Evolutionary conservation across 352 stramenopile species (phyloP).

Genomic region (Phytopythium montanum): DNA sequence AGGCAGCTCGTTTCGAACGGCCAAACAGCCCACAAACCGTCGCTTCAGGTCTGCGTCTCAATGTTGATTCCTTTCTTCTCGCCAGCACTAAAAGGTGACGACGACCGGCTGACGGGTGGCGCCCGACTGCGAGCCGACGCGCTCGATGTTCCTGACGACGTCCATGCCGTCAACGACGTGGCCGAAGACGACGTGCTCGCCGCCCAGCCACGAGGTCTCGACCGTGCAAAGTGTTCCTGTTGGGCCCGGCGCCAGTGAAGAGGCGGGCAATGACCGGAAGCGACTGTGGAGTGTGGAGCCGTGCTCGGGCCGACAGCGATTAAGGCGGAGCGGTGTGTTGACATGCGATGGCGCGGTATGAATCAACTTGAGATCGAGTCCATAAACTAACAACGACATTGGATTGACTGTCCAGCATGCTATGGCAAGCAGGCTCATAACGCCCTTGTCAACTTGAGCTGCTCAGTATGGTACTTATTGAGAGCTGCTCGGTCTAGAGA

Average conservation of each 20-base stretch:
- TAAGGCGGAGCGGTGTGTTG: constrained; percentile 43
- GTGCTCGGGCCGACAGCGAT: neutral
- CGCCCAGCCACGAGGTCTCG: constrained; percentile 88
- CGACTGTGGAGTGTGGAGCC: neutral
- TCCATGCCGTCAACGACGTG: constrained; percentile 96
- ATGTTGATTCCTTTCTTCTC: too few relatives aligned
- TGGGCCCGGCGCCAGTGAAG: constrained; percentile 73
- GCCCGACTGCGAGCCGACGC: constrained; percentile 92
- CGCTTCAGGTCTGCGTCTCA: too few relatives aligned
- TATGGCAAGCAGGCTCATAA: too few relatives aligned
- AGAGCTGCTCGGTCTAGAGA: too few relatives aligned
- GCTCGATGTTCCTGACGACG: constrained; percentile 97
- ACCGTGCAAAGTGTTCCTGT: constrained; percentile 97
- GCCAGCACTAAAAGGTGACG: too few relatives aligned
- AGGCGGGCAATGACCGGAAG: constrained; percentile 15
- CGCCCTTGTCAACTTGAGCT: too few relatives aligned
- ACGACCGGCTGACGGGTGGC: constrained; percentile 88
- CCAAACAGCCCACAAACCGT: too few relatives aligned
- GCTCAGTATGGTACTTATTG: too few relatives aligned
- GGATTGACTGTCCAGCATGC: too few relatives aligned
- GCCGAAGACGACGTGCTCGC: constrained; percentile 94
- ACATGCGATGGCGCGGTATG: constrained; percentile 31
- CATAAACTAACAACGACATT: too few relatives aligned
- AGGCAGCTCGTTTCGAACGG: too few relatives aligned
- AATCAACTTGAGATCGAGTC: too few relatives aligned